Evolutionary conservation across 768 basidiomycete species (phyloP), one percentile per base, ranked within the genome.

Genomic region (Neoboletus subvelutipes): DNA sequence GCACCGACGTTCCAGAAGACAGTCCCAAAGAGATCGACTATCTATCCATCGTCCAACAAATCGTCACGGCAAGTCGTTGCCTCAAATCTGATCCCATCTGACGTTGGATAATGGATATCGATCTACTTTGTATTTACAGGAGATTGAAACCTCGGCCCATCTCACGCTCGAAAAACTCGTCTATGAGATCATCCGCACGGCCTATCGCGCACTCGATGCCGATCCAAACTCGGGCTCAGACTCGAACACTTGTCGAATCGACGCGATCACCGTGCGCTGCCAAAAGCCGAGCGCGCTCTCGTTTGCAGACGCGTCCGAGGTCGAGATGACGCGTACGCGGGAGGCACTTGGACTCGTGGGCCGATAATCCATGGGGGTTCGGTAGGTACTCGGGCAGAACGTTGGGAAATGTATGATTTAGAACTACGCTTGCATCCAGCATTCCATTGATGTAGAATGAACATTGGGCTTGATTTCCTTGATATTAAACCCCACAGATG

Each of bases 201-300:
- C 78, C 0, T 86, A 80, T 67, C 76, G 84, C 12, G 88, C 86
- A 0, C 75, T 86, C 26, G 86, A 89, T 76, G 75, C 50, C 56
- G 71, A 28, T 13, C 4, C 31, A 12, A 24, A 12, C 20, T 52
- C 51, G 2, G 8, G 10, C 20, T 52, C 51, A 2, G 8, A 9
- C 22, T 34, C 20, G 7, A 11, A 31, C 1, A 54, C 64, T 1
- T 73, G 74, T 10, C 71, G 67, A 10, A 64, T 83, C 0, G 66
- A 73, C 17, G 61, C 70, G 3, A 75, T 86, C 2, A 81, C 80
- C 2, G 80, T 84, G 4, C 74, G 80, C 0, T 77, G 86, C 22
- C 81, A 83, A 55, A 92, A 91, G 61, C 88, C 89, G 0, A 84
- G 83, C 52, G 90, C 90, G 0, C 69, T 91, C 24, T 83, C 84